Evolutionary conservation across 306 rosid genomes (phyloP).

Genomic region (Pterocarpus santalinus): DNA sequence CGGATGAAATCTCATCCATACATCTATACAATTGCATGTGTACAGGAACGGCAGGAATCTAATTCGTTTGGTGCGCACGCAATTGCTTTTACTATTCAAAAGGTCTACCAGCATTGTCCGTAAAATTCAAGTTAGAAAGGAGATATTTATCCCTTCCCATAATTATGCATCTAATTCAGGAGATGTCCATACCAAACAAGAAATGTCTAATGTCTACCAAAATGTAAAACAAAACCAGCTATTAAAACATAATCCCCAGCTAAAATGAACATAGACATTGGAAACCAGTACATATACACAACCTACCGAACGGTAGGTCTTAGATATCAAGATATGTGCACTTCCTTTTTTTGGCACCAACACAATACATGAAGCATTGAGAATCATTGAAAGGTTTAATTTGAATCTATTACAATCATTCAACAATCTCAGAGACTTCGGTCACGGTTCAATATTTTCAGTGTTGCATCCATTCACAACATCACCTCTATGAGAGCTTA

Average conservation of each 20-base stretch:
- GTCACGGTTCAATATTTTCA: too few relatives aligned
- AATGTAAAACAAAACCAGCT: neutral
- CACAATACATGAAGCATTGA: neutral
- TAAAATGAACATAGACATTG: neutral
- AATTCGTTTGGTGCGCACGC: neutral
- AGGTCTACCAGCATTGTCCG: neutral
- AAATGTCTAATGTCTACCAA: neutral
- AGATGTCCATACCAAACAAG: neutral
- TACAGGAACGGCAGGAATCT: neutral
- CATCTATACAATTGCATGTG: neutral
- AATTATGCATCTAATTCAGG: neutral
- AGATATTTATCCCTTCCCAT: constrained; percentile 38
- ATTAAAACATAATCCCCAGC: neutral
- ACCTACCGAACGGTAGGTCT: neutral
- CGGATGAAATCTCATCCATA: neutral
- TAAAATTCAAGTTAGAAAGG: neutral
- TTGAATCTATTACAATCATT: too few relatives aligned
- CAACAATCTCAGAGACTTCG: too few relatives aligned
- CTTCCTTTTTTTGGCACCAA: neutral
- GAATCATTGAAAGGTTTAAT: too few relatives aligned
- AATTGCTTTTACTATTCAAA: neutral
- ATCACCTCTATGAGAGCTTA: too few relatives aligned
- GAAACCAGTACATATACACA: neutral
- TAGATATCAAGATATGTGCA: neutral
- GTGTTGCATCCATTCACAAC: too few relatives aligned